A percentile compares a stretch with the other conserved stretches of the same genome.
Conservation (phyloP, 2,329 filamentous ascomycete species). For the Onygena corvina region DNA sequence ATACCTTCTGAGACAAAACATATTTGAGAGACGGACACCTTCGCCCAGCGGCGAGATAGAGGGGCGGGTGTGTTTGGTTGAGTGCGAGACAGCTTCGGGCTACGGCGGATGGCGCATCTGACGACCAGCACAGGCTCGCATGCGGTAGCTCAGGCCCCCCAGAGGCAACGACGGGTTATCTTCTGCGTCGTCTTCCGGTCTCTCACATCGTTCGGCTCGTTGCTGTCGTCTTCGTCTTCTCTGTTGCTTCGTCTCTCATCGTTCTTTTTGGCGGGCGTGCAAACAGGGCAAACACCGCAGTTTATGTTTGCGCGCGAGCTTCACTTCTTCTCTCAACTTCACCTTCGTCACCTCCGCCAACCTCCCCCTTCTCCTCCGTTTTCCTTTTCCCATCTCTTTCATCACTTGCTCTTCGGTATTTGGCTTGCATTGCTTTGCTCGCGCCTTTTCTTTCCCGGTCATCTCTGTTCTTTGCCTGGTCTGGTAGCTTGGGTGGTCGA, state of each 20-base stretch:
- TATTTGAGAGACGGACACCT: conserved; percentile 2
- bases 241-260: not conserved
- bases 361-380: conserved; percentile 14
- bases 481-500: conserved; percentile 7
- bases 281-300: conserved; percentile 1
- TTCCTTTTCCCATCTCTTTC: too few species aligned
- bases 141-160: too few species aligned
- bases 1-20: conserved; percentile 58
- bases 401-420: too few species aligned
- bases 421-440: conserved; percentile 15
- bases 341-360: conserved; percentile 11
- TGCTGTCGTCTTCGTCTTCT: not conserved
- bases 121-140: not conserved
- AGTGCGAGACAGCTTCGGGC: too few species aligned
- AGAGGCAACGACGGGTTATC: too few species aligned
- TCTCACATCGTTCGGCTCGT: too few species aligned
- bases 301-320: conserved; percentile 13
- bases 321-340: not conserved
- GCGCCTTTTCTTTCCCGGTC: conserved; percentile 12
- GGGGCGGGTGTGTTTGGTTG: not conserved
- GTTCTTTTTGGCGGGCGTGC: too few species aligned
- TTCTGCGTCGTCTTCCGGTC: too few species aligned
- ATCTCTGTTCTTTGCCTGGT: conserved; percentile 11
- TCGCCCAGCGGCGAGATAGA: not conserved
- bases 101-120: not conserved